Base-by-base conservation (phyloP, 108 stramenopile species). In the Aureococcus anophagefferens region DNA sequence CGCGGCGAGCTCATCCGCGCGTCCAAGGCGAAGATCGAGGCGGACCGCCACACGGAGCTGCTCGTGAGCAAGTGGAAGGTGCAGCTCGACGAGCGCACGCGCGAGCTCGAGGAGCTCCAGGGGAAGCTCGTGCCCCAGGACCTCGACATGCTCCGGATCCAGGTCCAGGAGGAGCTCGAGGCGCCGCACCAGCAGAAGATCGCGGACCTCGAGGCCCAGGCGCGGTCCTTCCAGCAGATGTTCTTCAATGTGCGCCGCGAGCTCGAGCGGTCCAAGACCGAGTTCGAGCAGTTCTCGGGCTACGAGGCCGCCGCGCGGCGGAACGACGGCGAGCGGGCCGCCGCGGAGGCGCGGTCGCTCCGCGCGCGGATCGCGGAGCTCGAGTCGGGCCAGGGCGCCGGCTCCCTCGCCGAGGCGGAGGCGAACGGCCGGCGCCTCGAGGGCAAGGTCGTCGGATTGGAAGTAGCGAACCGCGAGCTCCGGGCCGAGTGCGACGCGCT, bases 131-230 rank as follows among this genome's bases (percentile, higher is more conserved):
- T 73, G 45, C 80, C 80, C 30, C 80, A 81, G 59, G 80, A 81
- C 67, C 35, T 81, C 1, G 80, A 81, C 67, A 76, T 79, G 75
- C 71, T 81, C 25, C 63, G 79, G 35, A 78, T 78, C 65, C 64
- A 79, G 63, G 71, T 81, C 9, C 80, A 78, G 64, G 78, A 79
- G 71, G 80, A 81, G 71, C 66, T 81, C n/a, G 77, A 81, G 67
- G 73, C 62, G 28, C 76, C 80, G 45, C 80, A 81, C 70, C 35
- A 67, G 46, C 71, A 69, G 14, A 65, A 76, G 25, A 32, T 79
- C 33, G 35, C 44, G 28, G 31, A 70, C 31, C 71, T 81, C 28
- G 80, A 81, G 71, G 70, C 63, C 16, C 75, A 81, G 65, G 65
- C 62, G 51, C 77, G 76, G 30, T 65, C 67, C 62, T 69, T 72